Evolutionary conservation across 2,329 filamentous ascomycete species (phyloP).

Genomic region (Trematosphaeria pertusa): DNA sequence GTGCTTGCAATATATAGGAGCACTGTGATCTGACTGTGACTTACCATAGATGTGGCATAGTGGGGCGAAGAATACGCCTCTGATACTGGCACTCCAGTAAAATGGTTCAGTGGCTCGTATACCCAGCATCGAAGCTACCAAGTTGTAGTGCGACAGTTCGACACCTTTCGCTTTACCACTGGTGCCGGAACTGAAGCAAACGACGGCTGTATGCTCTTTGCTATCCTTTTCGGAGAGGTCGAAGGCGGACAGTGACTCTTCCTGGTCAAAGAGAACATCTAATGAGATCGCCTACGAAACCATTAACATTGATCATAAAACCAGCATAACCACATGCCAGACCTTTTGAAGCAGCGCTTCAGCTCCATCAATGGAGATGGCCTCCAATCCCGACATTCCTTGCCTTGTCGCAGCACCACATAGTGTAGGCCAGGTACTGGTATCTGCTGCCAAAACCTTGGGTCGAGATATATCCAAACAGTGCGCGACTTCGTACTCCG

Average conservation of each 20-base stretch:
- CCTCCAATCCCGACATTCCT: constrained; percentile 1
- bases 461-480: constrained; percentile 22
- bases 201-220: constrained; percentile 20
- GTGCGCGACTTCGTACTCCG: constrained; percentile 20
- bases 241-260: constrained; percentile 17
- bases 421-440: constrained; percentile 17
- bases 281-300: constrained; percentile 8
- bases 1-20: neutral
- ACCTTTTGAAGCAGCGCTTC: constrained; percentile 10
- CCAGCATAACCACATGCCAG: neutral
- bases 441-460: constrained; percentile 17
- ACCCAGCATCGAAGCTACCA: constrained; percentile 21
- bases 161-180: constrained; percentile 33
- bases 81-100: constrained; percentile 14
- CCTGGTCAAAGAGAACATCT: constrained; percentile 9
- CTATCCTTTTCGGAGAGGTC: constrained; percentile 24
- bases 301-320: constrained; percentile 7
- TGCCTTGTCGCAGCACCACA: constrained; percentile 6
- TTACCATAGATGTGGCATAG: constrained; percentile 28
- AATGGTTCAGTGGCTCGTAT: constrained; percentile 22
- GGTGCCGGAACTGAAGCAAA: constrained; percentile 33
- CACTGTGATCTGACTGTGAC: neutral
- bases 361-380: constrained; percentile 14
- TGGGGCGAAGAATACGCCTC: constrained; percentile 30
- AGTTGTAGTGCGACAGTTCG: constrained; percentile 25